A percentile compares a stretch with the other conserved stretches of the same genome.
Evolutionary conservation across 192 early-diverging fungal genomes (phyloP).

Genomic region (Geranomyces variabilis): DNA sequence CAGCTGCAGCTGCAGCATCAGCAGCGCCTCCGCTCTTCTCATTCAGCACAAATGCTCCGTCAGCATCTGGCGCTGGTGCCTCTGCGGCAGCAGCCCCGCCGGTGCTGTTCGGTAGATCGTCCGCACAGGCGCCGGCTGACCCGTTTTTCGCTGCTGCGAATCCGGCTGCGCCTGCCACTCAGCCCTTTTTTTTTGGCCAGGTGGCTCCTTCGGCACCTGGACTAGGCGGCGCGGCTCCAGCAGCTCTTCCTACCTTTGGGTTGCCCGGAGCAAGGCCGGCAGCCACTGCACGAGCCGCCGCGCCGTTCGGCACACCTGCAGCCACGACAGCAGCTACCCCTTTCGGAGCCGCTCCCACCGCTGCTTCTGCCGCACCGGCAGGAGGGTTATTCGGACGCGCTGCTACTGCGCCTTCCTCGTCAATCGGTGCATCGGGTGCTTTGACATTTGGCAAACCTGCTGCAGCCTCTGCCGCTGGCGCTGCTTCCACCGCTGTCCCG

Average conservation of each 20-base stretch:
- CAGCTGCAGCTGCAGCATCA: too few species aligned
- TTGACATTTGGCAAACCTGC: too few species aligned
- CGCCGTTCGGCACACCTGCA: constrained; percentile 1
- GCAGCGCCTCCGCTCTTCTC: too few species aligned
- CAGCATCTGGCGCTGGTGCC: too few species aligned
- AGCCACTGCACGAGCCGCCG: neutral
- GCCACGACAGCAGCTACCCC: neutral
- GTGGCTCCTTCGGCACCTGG: too few species aligned
- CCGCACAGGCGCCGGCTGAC: too few species aligned
- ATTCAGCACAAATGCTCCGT: too few species aligned
- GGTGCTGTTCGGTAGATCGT: too few species aligned
- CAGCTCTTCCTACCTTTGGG: neutral
- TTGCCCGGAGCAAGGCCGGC: neutral
- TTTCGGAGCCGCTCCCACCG: neutral
- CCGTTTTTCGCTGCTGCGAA: neutral
- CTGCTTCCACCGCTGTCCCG: too few species aligned
- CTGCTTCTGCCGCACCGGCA: neutral
- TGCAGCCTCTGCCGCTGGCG: too few species aligned
- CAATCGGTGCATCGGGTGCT: neutral
- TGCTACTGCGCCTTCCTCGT: neutral
- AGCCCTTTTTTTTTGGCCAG: neutral
- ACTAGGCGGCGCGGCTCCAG: too few species aligned
- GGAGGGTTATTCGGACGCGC: neutral
- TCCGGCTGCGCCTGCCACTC: neutral
- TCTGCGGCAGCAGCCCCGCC: too few species aligned